Percentiles rank a stretch among this genome's conserved stretches.
Evolutionary conservation across 78 protist genomes (phyloP).

Genomic region (Speleostelium caveatum): DNA sequence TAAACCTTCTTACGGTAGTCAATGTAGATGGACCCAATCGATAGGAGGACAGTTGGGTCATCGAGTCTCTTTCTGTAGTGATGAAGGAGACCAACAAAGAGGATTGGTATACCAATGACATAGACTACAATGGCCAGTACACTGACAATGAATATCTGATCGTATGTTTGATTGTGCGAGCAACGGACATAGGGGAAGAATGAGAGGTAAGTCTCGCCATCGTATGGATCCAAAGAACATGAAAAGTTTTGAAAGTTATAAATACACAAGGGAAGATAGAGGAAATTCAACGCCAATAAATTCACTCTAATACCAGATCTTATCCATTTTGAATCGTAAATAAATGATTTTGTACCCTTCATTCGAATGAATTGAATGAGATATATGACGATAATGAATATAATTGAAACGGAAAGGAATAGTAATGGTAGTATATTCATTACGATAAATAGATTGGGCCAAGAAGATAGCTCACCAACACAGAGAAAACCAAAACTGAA

Average conservation of each 20-base stretch:
- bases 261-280: slow-evolving; percentile 57
- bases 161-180: background rate
- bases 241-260: slow-evolving; percentile 62
- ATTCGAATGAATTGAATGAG: background rate
- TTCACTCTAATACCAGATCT: slow-evolving; percentile 56
- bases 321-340: slow-evolving; percentile 10
- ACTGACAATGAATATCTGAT: slow-evolving; percentile 23
- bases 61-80: slow-evolving; percentile 44
- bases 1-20: slow-evolving; percentile 52
- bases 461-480: slow-evolving; percentile 22
- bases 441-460: slow-evolving; percentile 72
- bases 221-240: background rate
- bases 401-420: background rate
- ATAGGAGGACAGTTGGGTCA: slow-evolving; percentile 24
- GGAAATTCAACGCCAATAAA: slow-evolving; percentile 44
- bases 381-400: background rate
- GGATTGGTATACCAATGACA: slow-evolving; percentile 57
- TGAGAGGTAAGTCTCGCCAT: slow-evolving; percentile 19
- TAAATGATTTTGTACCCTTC: background rate
- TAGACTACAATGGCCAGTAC: slow-evolving; percentile 21
- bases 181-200: slow-evolving; percentile 67
- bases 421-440: slow-evolving; percentile 38
- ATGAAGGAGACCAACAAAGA: slow-evolving; percentile 8
- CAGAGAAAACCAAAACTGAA: slow-evolving; percentile 71
- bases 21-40: slow-evolving; percentile 59